These are phyloP conservation scores for barrel medic (Medicago truncatula) DNA, from an alignment of 306 rosid species.

Conservation along the genomic window MtrunA17r5.0-ANR NC_053046.1:32157501-32158000, in stretches of 20 bases:
- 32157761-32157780: not conserved
- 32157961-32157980: constrained; percentile 49
- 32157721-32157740: not conserved
- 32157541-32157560: not conserved
- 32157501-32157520: too few relatives aligned
- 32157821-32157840: not conserved
- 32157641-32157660: not conserved
- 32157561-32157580: not conserved
- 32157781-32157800: not conserved
- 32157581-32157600: not conserved
- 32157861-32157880: too few relatives aligned
- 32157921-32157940: constrained; percentile 41
- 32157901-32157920: constrained; percentile 38
- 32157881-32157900: not conserved
- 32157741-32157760: not conserved
- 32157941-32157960: constrained; percentile 27
- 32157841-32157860: not conserved
- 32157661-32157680: not conserved
- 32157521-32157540: not conserved
- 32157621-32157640: not conserved
- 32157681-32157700: not conserved
- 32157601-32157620: not conserved
- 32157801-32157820: not conserved
- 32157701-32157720: not conserved
- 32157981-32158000: constrained; percentile 39